Base-by-base conservation (phyloP, 169 alveolate genomes). In the Cryptosporidium parvum region DNA sequence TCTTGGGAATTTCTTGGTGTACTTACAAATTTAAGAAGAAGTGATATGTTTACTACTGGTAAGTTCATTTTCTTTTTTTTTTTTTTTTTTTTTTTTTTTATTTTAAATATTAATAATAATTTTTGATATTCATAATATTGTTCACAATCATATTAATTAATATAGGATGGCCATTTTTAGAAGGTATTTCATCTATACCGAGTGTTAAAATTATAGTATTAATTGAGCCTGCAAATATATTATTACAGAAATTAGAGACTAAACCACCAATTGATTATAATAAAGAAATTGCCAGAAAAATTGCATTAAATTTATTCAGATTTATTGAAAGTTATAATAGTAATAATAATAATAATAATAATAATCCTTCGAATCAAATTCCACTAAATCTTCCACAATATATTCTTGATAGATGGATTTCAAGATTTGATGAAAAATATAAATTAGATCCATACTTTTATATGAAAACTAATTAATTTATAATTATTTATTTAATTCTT, bases 381-480 rank as follows among this genome's bases (percentile, higher is more conserved):
- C 53, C 93, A 23, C 39, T 95, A 52, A 93, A 93, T 71, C 93
- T 96, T 53, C 98, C 98, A n/a, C 80, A 87, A 39, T 93, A 92
- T 80, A 87, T 95, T 51, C 84, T 96, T 29, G 97, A 94, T 69
- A 94, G 92, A 67, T 96, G 98, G 97, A 84, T 92, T n/a, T 86
- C 91, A 61, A 96, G 93, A 91, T 96, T 96, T 58, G 93, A 89
- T 26, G 89, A 85, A 80, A 95, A 95, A 93, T 96, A 94, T 92
- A 95, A 94, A 52, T 69, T 93, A 29, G 98, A 96, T 58, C 98
- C 97, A 35, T 93, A 96, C 86, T 96, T 95, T 85, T 93, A 95
- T 56, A 92, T 93, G 85, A 94, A 95, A 56, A 93, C 96, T 16
- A 92, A 91, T 42, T 91, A 70, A 51, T 26, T 31, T 21, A 10